Percentiles rank a stretch among this genome's conserved stretches.
These are phyloP conservation scores for Myrmaecium sp. DNA, from an alignment of 2,329 filamentous ascomycete genomes.

Conservation along the genomic window DNA sequence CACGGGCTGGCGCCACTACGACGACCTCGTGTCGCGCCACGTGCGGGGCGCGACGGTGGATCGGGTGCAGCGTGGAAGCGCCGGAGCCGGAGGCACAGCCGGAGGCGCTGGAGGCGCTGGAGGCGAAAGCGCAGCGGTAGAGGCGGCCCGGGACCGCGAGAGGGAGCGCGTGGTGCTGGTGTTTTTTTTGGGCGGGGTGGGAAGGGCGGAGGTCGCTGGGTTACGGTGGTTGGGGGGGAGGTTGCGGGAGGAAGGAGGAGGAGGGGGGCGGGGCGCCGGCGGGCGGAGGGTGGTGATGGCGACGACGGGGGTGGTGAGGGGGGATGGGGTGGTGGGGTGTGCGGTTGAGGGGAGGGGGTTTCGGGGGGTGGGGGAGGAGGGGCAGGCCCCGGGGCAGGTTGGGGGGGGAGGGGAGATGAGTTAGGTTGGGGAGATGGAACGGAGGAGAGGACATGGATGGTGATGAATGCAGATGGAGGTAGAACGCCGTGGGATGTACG, in stretches of 20 bases:
- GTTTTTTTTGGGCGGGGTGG: constrained; percentile 96
- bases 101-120: constrained; percentile 74
- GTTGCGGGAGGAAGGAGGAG: constrained; percentile 43
- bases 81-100: constrained; percentile 90
- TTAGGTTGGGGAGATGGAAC: too few relatives aligned
- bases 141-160: constrained; percentile 29
- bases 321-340: constrained; percentile 73
- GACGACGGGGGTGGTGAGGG: constrained; percentile 80
- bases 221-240: constrained; percentile 76
- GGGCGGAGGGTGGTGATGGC: constrained; percentile 87
- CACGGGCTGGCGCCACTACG: constrained; percentile 66
- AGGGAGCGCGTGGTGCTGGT: constrained; percentile 85
- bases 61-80: constrained; percentile 70
- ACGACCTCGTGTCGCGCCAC: constrained; percentile 78
- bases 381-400: too few relatives aligned
- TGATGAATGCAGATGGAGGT: too few relatives aligned
- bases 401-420: too few relatives aligned
- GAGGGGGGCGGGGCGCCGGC: constrained; percentile 48
- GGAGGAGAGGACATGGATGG: too few relatives aligned
- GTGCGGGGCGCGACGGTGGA: constrained; percentile 82
- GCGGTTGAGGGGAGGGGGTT: constrained; percentile 52
- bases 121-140: constrained; percentile 52
- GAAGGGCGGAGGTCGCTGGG: constrained; percentile 89
- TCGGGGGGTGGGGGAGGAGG: constrained; percentile 3
- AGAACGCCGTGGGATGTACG: too few relatives aligned